Conservation (phyloP, 83 land plant species). For the Larix sibirica region DNA sequence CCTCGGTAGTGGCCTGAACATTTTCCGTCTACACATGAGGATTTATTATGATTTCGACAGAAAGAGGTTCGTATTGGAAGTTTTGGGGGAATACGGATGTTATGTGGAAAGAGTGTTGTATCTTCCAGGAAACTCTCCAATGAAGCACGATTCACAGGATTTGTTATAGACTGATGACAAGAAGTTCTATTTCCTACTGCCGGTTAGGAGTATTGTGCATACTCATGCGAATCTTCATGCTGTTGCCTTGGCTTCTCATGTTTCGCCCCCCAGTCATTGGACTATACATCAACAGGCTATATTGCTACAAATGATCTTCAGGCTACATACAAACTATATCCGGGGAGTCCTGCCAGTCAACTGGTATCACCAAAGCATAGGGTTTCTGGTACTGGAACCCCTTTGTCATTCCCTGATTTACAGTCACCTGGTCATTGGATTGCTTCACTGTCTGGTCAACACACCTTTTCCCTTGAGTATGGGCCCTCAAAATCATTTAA, state of each 20-base stretch:
- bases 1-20: constrained; percentile 97
- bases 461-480: constrained; percentile 28
- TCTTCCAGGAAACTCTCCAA: constrained; percentile 67
- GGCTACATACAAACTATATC: constrained; percentile 67
- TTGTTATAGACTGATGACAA: constrained; percentile 94
- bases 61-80: too few relatives aligned
- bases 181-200: constrained; percentile 94
- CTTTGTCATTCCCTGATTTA: too few relatives aligned
- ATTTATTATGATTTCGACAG: too few relatives aligned
- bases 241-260: neutral
- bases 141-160: constrained; percentile 95
- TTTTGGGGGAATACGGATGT: too few relatives aligned
- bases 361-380: too few relatives aligned
- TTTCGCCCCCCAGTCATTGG: neutral
- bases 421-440: too few relatives aligned
- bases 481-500: constrained; percentile 45
- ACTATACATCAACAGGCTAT: too few relatives aligned
- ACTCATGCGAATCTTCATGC: neutral
- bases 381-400: too few relatives aligned
- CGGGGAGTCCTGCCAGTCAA: constrained; percentile 84
- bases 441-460: constrained; percentile 36
- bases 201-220: too few relatives aligned
- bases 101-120: too few relatives aligned
- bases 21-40: constrained; percentile 96
- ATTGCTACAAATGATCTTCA: constrained; percentile 54